phyloP scores from a whole-genome alignment of 495 filamentous ascomycete genomes.

The Neurospora sp. region DNA sequence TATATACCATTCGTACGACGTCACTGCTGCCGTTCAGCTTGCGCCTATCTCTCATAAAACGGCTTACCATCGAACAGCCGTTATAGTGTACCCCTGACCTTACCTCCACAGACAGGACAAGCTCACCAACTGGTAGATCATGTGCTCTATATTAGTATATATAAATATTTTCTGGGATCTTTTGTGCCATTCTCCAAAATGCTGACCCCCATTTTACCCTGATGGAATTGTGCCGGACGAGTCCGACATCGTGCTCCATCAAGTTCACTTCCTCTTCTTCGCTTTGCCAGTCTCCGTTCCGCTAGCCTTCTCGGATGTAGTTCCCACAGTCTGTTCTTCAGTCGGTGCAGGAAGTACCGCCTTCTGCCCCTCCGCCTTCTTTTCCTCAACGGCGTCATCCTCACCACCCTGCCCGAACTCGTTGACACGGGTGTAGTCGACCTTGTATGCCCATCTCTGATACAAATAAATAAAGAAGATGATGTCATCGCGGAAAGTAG shows the following conservation, averaged over 20 bases:
- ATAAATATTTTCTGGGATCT: background rate
- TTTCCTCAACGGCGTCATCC: constrained; percentile 55
- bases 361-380: constrained; percentile 23
- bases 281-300: constrained; percentile 33
- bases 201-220: background rate
- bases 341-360: background rate
- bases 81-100: background rate
- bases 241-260: background rate
- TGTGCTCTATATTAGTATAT: background rate
- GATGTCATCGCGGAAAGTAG: constrained; percentile 87
- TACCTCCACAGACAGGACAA: background rate
- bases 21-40: background rate
- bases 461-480: constrained; percentile 99
- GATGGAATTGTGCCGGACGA: background rate
- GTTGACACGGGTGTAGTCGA: constrained; percentile 88
- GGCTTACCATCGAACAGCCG: background rate
- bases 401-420: constrained; percentile 97
- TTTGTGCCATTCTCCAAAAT: background rate
- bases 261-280: constrained; percentile 38
- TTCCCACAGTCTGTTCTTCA: constrained; percentile 11
- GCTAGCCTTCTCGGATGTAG: constrained; percentile 25
- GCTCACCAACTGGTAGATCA: background rate
- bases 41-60: background rate
- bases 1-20: background rate
- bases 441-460: constrained; percentile 84